Evolutionary conservation across 805 yeast genomes (phyloP).

Genomic region (Pichia heedii): DNA sequence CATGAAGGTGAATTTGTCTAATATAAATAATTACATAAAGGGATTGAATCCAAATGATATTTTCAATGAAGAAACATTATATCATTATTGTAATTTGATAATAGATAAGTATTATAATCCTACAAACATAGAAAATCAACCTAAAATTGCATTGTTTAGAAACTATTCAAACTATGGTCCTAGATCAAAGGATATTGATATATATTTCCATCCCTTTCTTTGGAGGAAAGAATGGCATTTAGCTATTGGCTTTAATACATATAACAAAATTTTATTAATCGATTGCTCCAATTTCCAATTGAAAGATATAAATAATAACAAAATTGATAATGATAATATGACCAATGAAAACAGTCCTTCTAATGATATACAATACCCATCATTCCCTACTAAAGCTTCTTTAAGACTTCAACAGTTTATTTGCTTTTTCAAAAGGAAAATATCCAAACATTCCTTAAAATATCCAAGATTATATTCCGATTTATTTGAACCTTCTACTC

Average conservation of each 20-base stretch:
- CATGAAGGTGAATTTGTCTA: not conserved
- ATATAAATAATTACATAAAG: not conserved
- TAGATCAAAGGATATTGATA: constrained; percentile 9
- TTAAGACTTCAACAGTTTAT: constrained; percentile 23
- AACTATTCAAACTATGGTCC: constrained; percentile 23
- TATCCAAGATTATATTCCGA: constrained; percentile 18
- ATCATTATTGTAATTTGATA: constrained; percentile 21
- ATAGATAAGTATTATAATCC: constrained; percentile 17
- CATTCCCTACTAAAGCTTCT: constrained; percentile 20
- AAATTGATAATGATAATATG: not conserved
- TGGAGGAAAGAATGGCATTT: constrained; percentile 28
- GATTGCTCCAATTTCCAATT: constrained; percentile 19
- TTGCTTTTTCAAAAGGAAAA: constrained; percentile 19
- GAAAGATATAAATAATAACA: not conserved
- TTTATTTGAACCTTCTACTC: constrained; percentile 19
- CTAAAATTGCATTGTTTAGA: constrained; percentile 17
- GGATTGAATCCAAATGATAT: not conserved
- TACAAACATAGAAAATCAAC: constrained; percentile 5
- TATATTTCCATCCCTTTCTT: constrained; percentile 25
- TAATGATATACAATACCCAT: not conserved
- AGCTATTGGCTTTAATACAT: constrained; percentile 22
- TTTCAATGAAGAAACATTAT: constrained; percentile 20
- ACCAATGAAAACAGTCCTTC: not conserved
- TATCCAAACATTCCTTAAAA: constrained; percentile 21
- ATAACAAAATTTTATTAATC: constrained; percentile 20